These are phyloP conservation scores for Colletotrichum cordylinicola DNA, from an alignment of 2,329 filamentous ascomycete species.

Conservation along the genomic window DNA sequence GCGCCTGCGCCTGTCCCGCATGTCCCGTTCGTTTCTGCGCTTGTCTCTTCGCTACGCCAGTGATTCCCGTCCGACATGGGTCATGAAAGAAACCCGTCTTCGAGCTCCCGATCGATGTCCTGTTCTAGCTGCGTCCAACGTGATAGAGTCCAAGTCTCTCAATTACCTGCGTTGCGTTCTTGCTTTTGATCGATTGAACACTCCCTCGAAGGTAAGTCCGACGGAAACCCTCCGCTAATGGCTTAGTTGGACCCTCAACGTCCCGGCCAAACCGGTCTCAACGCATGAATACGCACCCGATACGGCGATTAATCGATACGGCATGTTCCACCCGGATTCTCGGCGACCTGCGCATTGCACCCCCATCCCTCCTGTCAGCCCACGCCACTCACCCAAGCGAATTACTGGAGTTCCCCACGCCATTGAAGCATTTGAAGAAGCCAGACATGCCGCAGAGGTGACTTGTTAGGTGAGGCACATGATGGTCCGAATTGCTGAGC, in stretches of 20 bases:
- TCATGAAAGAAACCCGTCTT: background rate
- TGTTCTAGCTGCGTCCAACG: background rate
- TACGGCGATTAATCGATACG: background rate
- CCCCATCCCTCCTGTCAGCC: background rate
- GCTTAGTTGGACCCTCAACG: background rate
- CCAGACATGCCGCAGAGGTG: background rate
- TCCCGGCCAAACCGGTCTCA: background rate
- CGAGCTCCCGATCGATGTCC: background rate
- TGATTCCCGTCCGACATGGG: background rate
- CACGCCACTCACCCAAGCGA: background rate
- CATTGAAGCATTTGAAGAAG: background rate
- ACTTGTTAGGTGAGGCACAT: background rate
- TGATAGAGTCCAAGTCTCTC: background rate
- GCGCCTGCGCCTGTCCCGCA: background rate
- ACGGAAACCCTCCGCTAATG: background rate
- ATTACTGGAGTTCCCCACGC: background rate
- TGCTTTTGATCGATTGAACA: background rate
- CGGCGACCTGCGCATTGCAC: background rate
- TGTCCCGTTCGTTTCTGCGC: background rate
- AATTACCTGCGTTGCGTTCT: accelerated
- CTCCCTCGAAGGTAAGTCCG: background rate
- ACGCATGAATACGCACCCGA: background rate
- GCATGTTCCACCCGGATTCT: background rate
- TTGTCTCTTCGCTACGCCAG: background rate
- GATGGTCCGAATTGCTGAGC: background rate